Evolutionary conservation across 306 rosid species (phyloP).

Genomic region (Rosa multiflora): DNA sequence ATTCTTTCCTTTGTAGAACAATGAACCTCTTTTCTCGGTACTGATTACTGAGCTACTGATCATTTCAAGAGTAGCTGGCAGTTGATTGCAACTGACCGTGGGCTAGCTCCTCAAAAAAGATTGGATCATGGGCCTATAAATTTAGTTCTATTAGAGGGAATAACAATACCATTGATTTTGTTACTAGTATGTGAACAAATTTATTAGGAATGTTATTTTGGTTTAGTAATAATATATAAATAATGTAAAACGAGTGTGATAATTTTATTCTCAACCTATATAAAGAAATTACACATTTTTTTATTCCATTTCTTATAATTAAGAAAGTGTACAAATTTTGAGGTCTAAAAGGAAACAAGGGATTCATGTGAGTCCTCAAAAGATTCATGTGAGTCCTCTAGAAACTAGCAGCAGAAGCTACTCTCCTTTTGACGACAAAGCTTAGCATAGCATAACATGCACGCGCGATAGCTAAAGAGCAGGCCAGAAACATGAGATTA

Average conservation of each 20-base stretch:
- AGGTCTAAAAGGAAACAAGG: neutral
- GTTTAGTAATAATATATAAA: too few species aligned
- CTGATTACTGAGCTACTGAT: too few species aligned
- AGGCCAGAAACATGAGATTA: neutral
- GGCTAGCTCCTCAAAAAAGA: neutral
- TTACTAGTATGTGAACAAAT: too few species aligned
- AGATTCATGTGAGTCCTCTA: conserved; percentile 34
- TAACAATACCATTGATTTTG: too few species aligned
- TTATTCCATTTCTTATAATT: neutral
- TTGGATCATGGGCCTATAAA: too few species aligned
- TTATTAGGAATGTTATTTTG: too few species aligned
- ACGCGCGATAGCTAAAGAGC: neutral
- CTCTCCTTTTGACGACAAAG: conserved; percentile 9
- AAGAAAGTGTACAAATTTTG: neutral
- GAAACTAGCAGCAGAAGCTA: neutral
- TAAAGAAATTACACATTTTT: neutral
- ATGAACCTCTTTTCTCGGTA: too few species aligned
- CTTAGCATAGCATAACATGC: neutral
- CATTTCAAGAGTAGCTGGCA: neutral
- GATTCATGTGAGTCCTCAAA: neutral
- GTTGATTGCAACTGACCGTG: neutral
- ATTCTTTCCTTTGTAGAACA: too few species aligned
- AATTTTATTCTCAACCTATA: too few species aligned
- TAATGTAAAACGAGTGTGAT: too few species aligned
- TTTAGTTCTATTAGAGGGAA: too few species aligned